These are phyloP conservation scores for Beauveria sp. DNA, from an alignment of 2,329 filamentous ascomycete genomes.

Conservation along the genomic window DNA sequence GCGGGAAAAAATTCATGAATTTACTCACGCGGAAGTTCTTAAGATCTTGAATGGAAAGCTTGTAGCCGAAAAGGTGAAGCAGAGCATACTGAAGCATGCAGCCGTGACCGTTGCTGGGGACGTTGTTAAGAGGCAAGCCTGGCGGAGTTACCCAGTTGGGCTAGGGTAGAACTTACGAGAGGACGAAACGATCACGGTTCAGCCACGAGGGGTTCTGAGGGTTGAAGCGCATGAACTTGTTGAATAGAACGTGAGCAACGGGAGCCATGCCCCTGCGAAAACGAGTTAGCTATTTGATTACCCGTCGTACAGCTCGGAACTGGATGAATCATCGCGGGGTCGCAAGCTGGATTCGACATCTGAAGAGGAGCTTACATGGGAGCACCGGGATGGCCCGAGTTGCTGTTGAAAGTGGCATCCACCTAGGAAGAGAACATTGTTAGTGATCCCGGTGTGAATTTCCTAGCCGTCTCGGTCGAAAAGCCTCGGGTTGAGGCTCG, in stretches of 20 bases:
- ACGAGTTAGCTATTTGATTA: conserved; percentile 24
- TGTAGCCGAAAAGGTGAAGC: conserved; percentile 93
- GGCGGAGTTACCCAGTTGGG: conserved; percentile 3
- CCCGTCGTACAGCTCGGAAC: neutral
- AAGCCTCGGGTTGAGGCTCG: neutral
- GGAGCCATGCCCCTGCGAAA: conserved; percentile 70
- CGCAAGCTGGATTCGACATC: neutral
- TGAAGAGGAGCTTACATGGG: conserved; percentile 61
- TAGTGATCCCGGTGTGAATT: conserved; percentile 12
- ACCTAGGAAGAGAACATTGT: conserved; percentile 49
- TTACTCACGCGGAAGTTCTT: conserved; percentile 88
- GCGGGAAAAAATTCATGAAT: neutral
- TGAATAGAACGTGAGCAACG: conserved; percentile 92
- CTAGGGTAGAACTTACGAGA: conserved; percentile 71
- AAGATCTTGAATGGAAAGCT: conserved; percentile 77
- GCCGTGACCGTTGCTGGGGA: conserved; percentile 81
- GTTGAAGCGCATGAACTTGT: conserved; percentile 99
- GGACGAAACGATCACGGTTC: conserved; percentile 96
- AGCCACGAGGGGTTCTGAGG: conserved; percentile 96
- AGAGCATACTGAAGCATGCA: conserved; percentile 99
- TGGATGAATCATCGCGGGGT: neutral
- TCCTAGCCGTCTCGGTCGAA: neutral
- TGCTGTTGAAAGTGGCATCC: conserved; percentile 93
- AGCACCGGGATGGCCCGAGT: conserved; percentile 97
- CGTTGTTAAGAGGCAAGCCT: conserved; percentile 12